These are phyloP conservation scores for Globomyces pollinis-pini DNA, from an alignment of 192 early-diverging fungal species.

Conservation along the genomic window DNA sequence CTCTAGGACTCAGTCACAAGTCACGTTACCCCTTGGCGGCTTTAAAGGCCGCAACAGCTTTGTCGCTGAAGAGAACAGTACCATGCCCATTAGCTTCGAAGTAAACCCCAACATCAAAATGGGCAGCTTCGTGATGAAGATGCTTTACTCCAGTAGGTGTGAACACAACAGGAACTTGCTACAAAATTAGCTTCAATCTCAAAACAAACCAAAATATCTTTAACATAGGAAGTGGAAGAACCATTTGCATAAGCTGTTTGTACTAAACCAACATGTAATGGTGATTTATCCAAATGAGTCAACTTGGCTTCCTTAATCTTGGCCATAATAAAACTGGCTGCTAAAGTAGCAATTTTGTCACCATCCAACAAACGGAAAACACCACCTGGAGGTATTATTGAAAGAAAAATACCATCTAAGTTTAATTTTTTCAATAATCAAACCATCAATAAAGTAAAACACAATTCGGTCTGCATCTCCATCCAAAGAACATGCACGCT, in stretches of 20 bases:
- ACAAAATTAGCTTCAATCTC: too few relatives aligned
- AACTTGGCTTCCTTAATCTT: slow-evolving; percentile 76
- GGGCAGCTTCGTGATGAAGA: slow-evolving; percentile 95
- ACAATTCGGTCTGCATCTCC: slow-evolving; percentile 99
- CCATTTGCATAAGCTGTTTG: slow-evolving; percentile 99
- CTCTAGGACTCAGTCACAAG: slow-evolving; percentile 32
- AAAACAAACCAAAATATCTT: slow-evolving; percentile 78
- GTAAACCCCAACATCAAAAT: slow-evolving; percentile 97
- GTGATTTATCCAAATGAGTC: slow-evolving; percentile 24
- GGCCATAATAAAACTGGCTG: slow-evolving; percentile 89
- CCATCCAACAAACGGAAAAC: slow-evolving; percentile 92
- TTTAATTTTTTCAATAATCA: slow-evolving; percentile 23
- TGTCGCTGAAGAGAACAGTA: slow-evolving; percentile 88
- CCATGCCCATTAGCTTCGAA: slow-evolving; percentile 99
- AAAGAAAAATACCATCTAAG: slow-evolving; percentile 10
- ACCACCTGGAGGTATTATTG: slow-evolving; percentile 38
- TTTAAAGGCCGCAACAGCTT: slow-evolving; percentile 68
- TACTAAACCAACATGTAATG: slow-evolving; percentile 86
- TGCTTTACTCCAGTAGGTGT: slow-evolving; percentile 98
- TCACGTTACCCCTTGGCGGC: slow-evolving; percentile 44
- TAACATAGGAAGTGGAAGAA: slow-evolving; percentile 86
- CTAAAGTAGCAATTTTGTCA: slow-evolving; percentile 96
- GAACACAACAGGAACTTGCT: slow-evolving; percentile 90
- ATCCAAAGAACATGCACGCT: slow-evolving; percentile 85
- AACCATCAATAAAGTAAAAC: slow-evolving; percentile 82